These are phyloP conservation scores for Trichoderma oligosporum DNA, from an alignment of 2,329 filamentous ascomycete species.

Conservation along the genomic window DNA sequence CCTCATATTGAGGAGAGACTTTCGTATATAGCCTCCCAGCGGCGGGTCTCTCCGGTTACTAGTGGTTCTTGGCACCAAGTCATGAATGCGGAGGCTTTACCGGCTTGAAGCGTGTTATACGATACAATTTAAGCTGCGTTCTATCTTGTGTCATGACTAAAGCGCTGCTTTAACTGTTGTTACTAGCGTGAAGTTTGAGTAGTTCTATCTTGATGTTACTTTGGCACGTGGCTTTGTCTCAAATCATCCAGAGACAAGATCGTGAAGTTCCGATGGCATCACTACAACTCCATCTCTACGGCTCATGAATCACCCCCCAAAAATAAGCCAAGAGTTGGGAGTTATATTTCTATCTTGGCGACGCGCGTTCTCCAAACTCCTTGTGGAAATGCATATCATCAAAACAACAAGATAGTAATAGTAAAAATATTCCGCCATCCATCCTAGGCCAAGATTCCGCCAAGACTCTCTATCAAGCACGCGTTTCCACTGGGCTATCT, in stretches of 20 bases:
- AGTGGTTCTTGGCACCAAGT: slow-evolving; percentile 1
- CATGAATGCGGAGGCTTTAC: background rate
- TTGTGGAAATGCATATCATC: background rate
- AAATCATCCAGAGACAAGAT: background rate
- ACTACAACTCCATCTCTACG: background rate
- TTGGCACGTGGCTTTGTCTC: background rate
- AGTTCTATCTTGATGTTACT: background rate
- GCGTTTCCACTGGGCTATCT: background rate
- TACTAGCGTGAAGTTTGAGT: background rate
- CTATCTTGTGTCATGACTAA: no score
- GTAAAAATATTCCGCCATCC: background rate
- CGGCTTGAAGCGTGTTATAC: background rate
- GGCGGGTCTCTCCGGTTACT: slow-evolving; percentile 6
- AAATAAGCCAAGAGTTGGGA: background rate
- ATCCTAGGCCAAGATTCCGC: slow-evolving; percentile 3
- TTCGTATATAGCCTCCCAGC: background rate
- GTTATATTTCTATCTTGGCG: slow-evolving; percentile 5
- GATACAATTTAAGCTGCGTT: no score
- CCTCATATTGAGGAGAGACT: background rate
- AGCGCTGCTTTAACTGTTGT: no score
- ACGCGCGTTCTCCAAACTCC: background rate
- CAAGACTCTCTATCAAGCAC: background rate
- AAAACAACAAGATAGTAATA: background rate
- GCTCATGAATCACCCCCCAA: background rate
- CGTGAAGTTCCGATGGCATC: background rate